Evolutionary conservation across 2,329 filamentous ascomycete species (phyloP).

Genomic region (Orbilia ellipsospora): DNA sequence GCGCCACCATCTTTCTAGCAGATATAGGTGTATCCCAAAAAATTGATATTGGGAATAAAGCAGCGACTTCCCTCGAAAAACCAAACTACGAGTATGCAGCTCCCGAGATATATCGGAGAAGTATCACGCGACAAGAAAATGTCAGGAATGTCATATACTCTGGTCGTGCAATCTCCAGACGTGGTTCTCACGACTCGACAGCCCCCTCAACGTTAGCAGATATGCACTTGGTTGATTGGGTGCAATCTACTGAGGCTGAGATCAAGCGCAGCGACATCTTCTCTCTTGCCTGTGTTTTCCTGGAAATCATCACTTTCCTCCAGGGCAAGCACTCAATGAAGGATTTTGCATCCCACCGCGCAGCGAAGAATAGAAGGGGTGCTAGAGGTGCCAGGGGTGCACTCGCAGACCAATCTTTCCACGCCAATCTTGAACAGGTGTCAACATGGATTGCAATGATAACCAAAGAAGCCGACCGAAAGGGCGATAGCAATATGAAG

Average conservation of each 20-base stretch:
- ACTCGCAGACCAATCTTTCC: constrained; percentile 76
- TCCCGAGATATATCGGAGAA: constrained; percentile 70
- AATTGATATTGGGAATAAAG: constrained; percentile 40
- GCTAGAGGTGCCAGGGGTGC: constrained; percentile 67
- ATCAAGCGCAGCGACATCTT: constrained; percentile 74
- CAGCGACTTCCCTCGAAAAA: constrained; percentile 70
- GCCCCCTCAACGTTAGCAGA: constrained; percentile 20
- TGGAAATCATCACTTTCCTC: constrained; percentile 78
- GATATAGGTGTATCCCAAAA: constrained; percentile 65
- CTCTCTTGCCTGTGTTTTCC: constrained; percentile 75
- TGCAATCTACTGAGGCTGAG: constrained; percentile 48
- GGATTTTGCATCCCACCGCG: constrained; percentile 75
- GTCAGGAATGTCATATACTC: constrained; percentile 48
- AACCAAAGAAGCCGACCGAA: constrained; percentile 68
- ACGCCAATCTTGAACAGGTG: constrained; percentile 76
- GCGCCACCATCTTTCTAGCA: constrained; percentile 74
- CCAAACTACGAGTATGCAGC: constrained; percentile 75
- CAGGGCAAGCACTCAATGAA: constrained; percentile 72
- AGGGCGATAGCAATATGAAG: constrained; percentile 55
- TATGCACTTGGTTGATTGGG: constrained; percentile 51
- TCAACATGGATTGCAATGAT: constrained; percentile 74
- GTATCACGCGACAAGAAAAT: constrained; percentile 46
- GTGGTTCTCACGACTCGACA: constrained; percentile 40
- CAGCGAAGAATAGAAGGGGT: constrained; percentile 69
- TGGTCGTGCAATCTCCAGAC: constrained; percentile 38